phyloP scores from a whole-genome alignment of 2,329 filamentous ascomycete species.

The Stachybotrys echinatus region DNA sequence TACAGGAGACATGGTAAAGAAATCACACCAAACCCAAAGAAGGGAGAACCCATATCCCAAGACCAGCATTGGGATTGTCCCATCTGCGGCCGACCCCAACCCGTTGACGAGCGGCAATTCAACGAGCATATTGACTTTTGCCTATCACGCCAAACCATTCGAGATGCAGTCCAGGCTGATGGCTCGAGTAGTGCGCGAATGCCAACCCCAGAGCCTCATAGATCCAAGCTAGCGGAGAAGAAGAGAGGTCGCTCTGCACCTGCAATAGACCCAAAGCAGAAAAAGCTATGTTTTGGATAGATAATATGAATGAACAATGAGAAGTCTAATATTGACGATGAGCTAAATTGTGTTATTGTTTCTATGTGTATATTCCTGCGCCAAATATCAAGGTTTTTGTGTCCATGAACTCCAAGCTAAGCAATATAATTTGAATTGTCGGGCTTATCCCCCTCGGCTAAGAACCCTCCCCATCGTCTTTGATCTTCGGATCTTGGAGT shows the following conservation, averaged over 20 bases:
- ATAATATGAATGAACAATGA: conserved; percentile 8
- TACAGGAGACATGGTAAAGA: conserved; percentile 41
- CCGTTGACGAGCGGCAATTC: conserved; percentile 68
- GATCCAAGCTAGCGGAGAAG: conserved; percentile 25
- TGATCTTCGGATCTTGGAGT: conserved; percentile 18
- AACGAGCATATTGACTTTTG: conserved; percentile 93
- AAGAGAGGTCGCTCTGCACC: conserved; percentile 30
- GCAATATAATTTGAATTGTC: no score
- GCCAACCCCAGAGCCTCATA: conserved; percentile 32
- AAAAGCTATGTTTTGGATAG: conserved; percentile 47
- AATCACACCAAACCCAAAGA: conserved; percentile 39
- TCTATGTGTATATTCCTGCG: no score
- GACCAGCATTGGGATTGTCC: conserved; percentile 77
- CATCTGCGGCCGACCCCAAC: conserved; percentile 74
- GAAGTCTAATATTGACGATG: background rate
- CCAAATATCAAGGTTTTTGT: background rate
- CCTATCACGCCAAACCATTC: conserved; percentile 79
- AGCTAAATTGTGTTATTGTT: no score
- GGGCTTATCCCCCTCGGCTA: conserved; percentile 12
- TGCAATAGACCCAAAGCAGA: conserved; percentile 39
- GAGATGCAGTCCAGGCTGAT: conserved; percentile 66
- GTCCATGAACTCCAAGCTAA: background rate
- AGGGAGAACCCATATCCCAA: conserved; percentile 20
- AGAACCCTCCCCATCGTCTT: conserved; percentile 19
- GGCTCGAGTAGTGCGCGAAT: conserved; percentile 17